phyloP scores from a whole-genome alignment of 169 alveolate species.

The Plasmodium gonderi region DNA sequence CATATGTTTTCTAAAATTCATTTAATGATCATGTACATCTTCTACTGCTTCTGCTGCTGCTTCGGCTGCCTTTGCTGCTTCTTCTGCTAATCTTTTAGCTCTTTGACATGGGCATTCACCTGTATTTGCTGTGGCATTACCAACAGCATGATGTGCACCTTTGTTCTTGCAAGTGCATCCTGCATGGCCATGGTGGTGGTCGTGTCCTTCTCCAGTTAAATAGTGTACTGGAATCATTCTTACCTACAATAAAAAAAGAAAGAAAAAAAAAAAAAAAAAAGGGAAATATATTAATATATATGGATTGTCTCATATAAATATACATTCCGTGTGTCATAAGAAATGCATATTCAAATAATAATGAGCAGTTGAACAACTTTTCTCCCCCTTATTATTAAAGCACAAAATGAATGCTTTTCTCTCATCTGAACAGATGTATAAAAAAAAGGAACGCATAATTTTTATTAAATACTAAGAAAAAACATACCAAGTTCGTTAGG shows the following conservation, averaged over 20 bases:
- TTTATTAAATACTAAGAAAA: neutral
- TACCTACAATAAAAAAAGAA: neutral
- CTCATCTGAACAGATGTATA: neutral
- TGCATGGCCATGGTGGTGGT: neutral
- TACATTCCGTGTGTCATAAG: too few relatives aligned
- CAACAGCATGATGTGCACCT: neutral
- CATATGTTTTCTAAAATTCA: neutral
- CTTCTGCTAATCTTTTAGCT: conserved; percentile 1
- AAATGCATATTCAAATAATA: neutral
- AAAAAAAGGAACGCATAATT: neutral
- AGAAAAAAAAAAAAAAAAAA: neutral
- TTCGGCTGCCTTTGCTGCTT: neutral
- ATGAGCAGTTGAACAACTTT: neutral
- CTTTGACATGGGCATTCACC: conserved; percentile 3
- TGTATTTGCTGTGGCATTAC: neutral
- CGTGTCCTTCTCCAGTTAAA: neutral
- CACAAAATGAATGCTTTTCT: neutral
- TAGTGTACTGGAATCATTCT: neutral
- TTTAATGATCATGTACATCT: neutral
- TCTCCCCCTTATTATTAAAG: neutral
- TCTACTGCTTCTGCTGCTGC: neutral
- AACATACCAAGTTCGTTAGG: neutral
- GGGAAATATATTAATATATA: too few relatives aligned
- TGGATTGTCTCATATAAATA: too few relatives aligned
- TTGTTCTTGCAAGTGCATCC: conserved; percentile 2